phyloP scores from a whole-genome alignment of 2,329 filamentous ascomycete species.

The Fusarium sublunatum region DNA sequence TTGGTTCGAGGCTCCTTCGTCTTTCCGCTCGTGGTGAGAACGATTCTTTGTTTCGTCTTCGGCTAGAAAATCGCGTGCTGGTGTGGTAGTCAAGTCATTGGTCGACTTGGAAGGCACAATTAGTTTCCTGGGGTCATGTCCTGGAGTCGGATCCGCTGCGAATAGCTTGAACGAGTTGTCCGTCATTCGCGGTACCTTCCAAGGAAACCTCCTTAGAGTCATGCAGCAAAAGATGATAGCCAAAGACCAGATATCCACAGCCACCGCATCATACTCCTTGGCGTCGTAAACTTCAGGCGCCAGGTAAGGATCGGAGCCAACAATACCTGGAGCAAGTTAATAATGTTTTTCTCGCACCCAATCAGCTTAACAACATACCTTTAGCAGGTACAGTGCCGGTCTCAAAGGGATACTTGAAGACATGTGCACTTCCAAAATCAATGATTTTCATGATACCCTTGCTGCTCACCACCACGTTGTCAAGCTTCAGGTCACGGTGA shows the following conservation, averaged over 20 bases:
- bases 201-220: slow-evolving; percentile 93
- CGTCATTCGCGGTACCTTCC: slow-evolving; percentile 91
- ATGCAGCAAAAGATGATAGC: slow-evolving; percentile 99
- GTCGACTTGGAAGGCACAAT: slow-evolving; percentile 59
- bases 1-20: slow-evolving; percentile 30
- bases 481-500: slow-evolving; percentile 93
- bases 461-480: slow-evolving; percentile 97
- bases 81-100: slow-evolving; percentile 55
- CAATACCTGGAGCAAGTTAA: slow-evolving; percentile 60
- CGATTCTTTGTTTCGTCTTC: slow-evolving; percentile 50
- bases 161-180: slow-evolving; percentile 98
- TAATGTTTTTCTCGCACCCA: slow-evolving; percentile 10
- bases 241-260: slow-evolving; percentile 96
- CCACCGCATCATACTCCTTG: slow-evolving; percentile 91
- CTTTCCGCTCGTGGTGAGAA: slow-evolving; percentile 34
- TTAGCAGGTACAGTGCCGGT: slow-evolving; percentile 64
- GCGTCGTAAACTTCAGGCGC: slow-evolving; percentile 97
- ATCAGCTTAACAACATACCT: slow-evolving; percentile 42
- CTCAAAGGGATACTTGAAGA: slow-evolving; percentile 98
- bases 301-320: slow-evolving; percentile 92
- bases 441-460: slow-evolving; percentile 99
- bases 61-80: slow-evolving; percentile 54
- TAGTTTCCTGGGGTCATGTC: slow-evolving; percentile 69
- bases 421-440: slow-evolving; percentile 96
- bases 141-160: slow-evolving; percentile 83